Evolutionary conservation across 495 filamentous ascomycete genomes (phyloP).

Genomic region (Penicillium diatomitis): DNA sequence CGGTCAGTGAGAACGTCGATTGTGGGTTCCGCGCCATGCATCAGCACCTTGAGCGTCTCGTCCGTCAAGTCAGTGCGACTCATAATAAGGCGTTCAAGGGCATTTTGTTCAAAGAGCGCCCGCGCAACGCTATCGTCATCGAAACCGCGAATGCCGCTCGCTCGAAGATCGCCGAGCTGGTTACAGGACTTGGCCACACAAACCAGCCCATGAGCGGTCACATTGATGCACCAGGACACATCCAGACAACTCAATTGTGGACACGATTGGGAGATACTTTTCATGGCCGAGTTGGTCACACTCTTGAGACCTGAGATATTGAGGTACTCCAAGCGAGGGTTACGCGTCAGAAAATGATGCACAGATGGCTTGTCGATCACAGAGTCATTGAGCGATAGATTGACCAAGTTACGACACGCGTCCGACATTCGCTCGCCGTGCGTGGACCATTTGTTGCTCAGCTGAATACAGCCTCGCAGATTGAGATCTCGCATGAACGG

Average conservation of each 20-base stretch:
- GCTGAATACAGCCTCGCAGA: slow-evolving; percentile 63
- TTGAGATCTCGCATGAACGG: slow-evolving; percentile 90
- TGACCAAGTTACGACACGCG: slow-evolving; percentile 76
- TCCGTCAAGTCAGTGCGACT: slow-evolving; percentile 73
- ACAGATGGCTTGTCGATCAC: slow-evolving; percentile 71
- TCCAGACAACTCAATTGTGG: slow-evolving; percentile 74
- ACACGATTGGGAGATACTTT: slow-evolving; percentile 77
- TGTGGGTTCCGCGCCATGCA: slow-evolving; percentile 63
- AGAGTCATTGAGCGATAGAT: slow-evolving; percentile 82
- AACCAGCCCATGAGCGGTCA: slow-evolving; percentile 74
- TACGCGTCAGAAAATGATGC: slow-evolving; percentile 70
- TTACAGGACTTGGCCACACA: slow-evolving; percentile 63
- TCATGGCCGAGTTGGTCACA: slow-evolving; percentile 78
- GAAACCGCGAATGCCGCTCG: slow-evolving; percentile 74
- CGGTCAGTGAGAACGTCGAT: slow-evolving; percentile 68
- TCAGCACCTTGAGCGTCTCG: slow-evolving; percentile 56
- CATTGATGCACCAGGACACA: slow-evolving; percentile 81
- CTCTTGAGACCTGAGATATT: slow-evolving; percentile 74
- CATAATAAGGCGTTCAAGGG: slow-evolving; percentile 68
- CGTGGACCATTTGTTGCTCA: slow-evolving; percentile 68
- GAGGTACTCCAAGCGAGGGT: slow-evolving; percentile 66
- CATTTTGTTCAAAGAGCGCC: slow-evolving; percentile 70
- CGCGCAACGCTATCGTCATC: slow-evolving; percentile 58
- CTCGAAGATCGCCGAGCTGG: slow-evolving; percentile 68
- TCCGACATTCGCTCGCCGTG: slow-evolving; percentile 61